Evolutionary conservation across 2,329 filamentous ascomycete genomes (phyloP).

Genomic region (Periconia sp.): DNA sequence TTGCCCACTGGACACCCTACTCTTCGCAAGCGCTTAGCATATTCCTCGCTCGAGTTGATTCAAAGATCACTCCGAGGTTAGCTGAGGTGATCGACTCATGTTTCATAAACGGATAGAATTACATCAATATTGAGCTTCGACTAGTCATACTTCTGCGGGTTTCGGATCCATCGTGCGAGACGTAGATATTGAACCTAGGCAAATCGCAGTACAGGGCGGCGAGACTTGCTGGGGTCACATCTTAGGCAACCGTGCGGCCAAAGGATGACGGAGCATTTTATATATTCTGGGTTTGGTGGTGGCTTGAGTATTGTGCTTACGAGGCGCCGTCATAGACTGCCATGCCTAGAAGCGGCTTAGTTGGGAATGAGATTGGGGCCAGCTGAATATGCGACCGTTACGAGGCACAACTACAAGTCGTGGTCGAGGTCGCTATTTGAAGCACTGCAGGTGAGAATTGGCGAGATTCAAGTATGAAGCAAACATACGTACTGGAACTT

Average conservation of each 20-base stretch:
- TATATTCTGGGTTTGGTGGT: slow-evolving; percentile 1
- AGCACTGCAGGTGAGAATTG: too few species aligned
- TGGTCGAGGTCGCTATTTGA: too few species aligned
- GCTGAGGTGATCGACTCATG: not conserved
- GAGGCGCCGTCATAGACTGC: not conserved
- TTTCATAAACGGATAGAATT: not conserved
- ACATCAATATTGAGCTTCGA: not conserved
- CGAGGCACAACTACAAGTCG: too few species aligned
- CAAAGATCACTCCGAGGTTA: not conserved
- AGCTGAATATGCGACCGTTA: not conserved
- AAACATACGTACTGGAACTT: too few species aligned
- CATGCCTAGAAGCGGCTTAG: not conserved
- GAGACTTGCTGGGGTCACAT: not conserved
- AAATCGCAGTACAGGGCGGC: not conserved
- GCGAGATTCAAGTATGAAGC: too few species aligned
- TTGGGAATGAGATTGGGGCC: not conserved
- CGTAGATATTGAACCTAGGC: not conserved
- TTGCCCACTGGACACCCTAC: not conserved
- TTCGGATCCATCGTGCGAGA: not conserved
- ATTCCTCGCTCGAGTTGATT: not conserved
- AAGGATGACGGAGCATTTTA: not conserved
- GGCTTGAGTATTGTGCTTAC: not conserved
- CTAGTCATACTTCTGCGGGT: not conserved
- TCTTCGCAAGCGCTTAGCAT: not conserved
- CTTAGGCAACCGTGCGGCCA: slow-evolving; percentile 7